Conservation (phyloP, 176 grass and related monocot species). For the Oryza coarctata region DNA sequence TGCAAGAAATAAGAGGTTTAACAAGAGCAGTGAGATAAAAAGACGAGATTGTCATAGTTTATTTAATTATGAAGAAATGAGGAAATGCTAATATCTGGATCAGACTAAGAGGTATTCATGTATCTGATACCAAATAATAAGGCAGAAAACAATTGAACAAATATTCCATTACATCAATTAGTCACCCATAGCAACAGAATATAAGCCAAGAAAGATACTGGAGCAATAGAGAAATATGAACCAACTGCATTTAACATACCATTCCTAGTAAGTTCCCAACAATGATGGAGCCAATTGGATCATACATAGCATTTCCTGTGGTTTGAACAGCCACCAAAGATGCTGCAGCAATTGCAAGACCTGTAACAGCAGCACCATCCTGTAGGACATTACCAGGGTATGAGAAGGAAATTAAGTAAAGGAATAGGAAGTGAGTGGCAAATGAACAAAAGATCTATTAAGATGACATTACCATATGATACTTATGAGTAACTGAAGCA, state of each 20-base stretch:
- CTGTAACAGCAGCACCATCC: slow-evolving; percentile 91
- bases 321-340: slow-evolving; percentile 87
- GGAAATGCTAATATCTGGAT: background rate
- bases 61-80: slow-evolving; percentile 2
- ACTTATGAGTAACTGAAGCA: background rate
- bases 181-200: background rate
- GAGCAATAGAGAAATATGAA: slow-evolving; percentile 22
- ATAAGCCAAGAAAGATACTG: background rate
- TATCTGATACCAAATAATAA: slow-evolving; percentile 2
- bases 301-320: slow-evolving; percentile 94
- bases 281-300: slow-evolving; percentile 94
- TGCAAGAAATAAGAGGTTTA: slow-evolving; percentile 10
- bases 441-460: slow-evolving; percentile 31
- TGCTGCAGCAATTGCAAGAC: slow-evolving; percentile 85
- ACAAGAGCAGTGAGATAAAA: background rate
- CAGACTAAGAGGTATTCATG: background rate
- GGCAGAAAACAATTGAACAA: background rate
- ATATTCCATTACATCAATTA: slow-evolving; percentile 3
- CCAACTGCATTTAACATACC: slow-evolving; percentile 43
- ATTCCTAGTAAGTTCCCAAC: slow-evolving; percentile 92
- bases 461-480: background rate
- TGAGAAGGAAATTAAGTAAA: slow-evolving; percentile 34
- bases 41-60: background rate
- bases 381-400: slow-evolving; percentile 34
- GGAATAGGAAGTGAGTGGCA: slow-evolving; percentile 1